Conservation (phyloP, 108 stramenopile genomes). For the Skeletonema tropicum region DNA sequence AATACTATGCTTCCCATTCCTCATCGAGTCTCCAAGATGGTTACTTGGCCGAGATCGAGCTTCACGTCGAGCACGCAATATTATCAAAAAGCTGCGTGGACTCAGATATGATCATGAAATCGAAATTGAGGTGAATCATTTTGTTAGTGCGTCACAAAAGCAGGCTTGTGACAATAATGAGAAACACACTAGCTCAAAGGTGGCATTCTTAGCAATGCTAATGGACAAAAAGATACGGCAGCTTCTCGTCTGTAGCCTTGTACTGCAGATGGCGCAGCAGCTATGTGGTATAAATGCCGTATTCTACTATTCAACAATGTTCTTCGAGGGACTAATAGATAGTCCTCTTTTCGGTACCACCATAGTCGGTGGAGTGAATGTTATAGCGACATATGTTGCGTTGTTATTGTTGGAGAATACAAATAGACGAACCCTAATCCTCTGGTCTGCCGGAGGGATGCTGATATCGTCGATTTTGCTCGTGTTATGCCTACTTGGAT, state of each 20-base stretch:
- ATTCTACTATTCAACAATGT: constrained; percentile 96
- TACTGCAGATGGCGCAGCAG: constrained; percentile 92
- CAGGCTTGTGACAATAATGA: constrained; percentile 18
- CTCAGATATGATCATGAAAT: constrained; percentile 91
- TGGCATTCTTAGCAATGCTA: constrained; percentile 73
- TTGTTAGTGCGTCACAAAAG: constrained; percentile 59
- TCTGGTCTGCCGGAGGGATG: constrained; percentile 89
- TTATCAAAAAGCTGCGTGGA: constrained; percentile 92
- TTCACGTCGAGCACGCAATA: constrained; percentile 80
- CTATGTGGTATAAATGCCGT: constrained; percentile 98
- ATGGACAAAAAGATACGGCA: constrained; percentile 68
- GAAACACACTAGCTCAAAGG: constrained; percentile 9
- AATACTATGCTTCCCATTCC: constrained; percentile 77
- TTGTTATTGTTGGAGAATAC: constrained; percentile 90
- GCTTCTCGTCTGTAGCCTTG: constrained; percentile 71
- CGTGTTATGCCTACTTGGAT: constrained; percentile 58
- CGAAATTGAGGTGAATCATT: constrained; percentile 91
- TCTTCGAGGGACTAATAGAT: constrained; percentile 93
- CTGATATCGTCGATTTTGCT: constrained; percentile 74
- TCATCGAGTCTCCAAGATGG: constrained; percentile 93
- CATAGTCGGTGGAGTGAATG: constrained; percentile 93
- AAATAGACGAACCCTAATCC: constrained; percentile 82
- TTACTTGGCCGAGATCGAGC: constrained; percentile 75
- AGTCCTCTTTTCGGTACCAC: constrained; percentile 92
- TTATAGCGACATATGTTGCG: constrained; percentile 92